These are phyloP conservation scores for Penicillium fuscoglaucum DNA, from an alignment of 2,329 filamentous ascomycete species.

Conservation along the genomic window DNA sequence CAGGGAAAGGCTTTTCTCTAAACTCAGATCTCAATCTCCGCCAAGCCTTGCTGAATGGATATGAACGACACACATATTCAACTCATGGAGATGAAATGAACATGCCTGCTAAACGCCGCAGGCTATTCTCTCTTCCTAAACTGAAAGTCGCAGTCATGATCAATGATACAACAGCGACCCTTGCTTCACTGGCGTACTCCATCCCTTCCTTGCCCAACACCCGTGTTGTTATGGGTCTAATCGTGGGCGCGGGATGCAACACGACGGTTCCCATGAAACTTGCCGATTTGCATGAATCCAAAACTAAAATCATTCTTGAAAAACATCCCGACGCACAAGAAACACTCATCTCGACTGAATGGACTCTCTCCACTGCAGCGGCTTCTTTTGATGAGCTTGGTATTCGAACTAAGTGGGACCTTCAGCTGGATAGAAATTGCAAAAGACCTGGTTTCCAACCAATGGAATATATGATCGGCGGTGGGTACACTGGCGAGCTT, in stretches of 20 bases:
- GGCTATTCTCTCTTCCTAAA: conserved; percentile 53
- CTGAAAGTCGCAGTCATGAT: conserved; percentile 71
- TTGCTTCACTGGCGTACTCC: conserved; percentile 73
- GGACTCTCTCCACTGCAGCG: conserved; percentile 71
- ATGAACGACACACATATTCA: conserved; percentile 45
- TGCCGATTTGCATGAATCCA: conserved; percentile 60
- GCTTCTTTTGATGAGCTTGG: conserved; percentile 60
- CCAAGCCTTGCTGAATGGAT: conserved; percentile 36
- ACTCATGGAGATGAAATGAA: conserved; percentile 27
- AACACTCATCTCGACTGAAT: conserved; percentile 75
- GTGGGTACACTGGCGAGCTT: conserved; percentile 71
- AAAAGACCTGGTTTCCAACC: conserved; percentile 73
- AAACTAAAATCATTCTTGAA: conserved; percentile 52
- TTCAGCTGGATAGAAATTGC: conserved; percentile 60
- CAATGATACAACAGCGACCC: conserved; percentile 75
- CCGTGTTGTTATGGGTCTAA: conserved; percentile 71
- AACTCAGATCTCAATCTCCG: conserved; percentile 37
- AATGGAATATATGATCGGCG: conserved; percentile 76
- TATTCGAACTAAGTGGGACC: conserved; percentile 69
- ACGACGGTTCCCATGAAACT: conserved; percentile 70
- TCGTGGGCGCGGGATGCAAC: conserved; percentile 76
- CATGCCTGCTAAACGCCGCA: conserved; percentile 31
- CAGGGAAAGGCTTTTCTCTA: conserved; percentile 54
- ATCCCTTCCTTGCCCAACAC: conserved; percentile 58
- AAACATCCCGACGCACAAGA: conserved; percentile 52